A percentile compares a stretch with the other conserved stretches of the same genome.
These are phyloP conservation scores for Passalora sequoiae DNA, from an alignment of 2,329 filamentous ascomycete genomes.

Conservation along the genomic window DNA sequence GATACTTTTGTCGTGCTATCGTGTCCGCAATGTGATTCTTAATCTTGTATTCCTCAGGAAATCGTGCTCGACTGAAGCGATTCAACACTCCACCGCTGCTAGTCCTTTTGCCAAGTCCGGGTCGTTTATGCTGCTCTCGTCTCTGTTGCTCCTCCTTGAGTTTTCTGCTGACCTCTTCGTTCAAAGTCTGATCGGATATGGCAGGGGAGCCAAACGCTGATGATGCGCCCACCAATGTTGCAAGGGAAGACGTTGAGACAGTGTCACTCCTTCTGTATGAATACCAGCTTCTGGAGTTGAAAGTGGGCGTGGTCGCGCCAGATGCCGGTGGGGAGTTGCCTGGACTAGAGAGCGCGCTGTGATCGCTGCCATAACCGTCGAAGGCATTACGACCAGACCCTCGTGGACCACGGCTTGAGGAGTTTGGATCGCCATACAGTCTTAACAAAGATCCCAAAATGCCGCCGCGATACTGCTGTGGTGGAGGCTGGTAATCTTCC, in stretches of 20 bases:
- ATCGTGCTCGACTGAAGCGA: constrained; percentile 32
- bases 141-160: constrained; percentile 36
- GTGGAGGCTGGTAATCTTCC: constrained; percentile 61
- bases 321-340: constrained; percentile 40
- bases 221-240: constrained; percentile 42
- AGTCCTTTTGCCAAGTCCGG: constrained; percentile 22
- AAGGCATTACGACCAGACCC: too few relatives aligned
- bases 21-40: constrained; percentile 60
- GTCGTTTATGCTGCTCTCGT: constrained; percentile 37
- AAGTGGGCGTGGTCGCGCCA: constrained; percentile 39
- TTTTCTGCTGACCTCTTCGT: constrained; percentile 40
- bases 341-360: constrained; percentile 30
- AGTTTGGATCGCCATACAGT: constrained; percentile 57
- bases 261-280: constrained; percentile 30
- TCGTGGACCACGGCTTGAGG: too few relatives aligned
- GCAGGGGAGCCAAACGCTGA: constrained; percentile 40
- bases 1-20: constrained; percentile 74
- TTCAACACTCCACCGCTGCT: constrained; percentile 34
- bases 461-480: constrained; percentile 65
- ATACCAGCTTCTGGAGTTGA: constrained; percentile 33
- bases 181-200: constrained; percentile 34
- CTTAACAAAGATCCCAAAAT: constrained; percentile 68
- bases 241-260: constrained; percentile 40
- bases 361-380: too few relatives aligned
- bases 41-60: constrained; percentile 53